These are phyloP conservation scores for Entomortierella parvispora DNA, from an alignment of 192 early-diverging fungal genomes.

Conservation along the genomic window DNA sequence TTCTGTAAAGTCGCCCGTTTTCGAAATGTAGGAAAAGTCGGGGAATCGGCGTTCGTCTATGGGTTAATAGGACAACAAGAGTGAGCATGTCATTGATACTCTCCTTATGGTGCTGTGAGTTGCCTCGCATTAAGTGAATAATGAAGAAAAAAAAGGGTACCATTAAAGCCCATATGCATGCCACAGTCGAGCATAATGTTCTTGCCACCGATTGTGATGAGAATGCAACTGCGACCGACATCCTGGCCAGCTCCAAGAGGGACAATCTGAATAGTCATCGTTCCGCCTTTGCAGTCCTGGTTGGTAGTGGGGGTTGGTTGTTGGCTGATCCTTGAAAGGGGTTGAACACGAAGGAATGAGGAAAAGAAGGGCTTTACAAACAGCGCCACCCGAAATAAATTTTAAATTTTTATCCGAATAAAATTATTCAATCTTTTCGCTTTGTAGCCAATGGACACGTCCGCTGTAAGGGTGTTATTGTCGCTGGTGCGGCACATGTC, in stretches of 20 bases:
- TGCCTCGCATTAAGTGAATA: background rate
- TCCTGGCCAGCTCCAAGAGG: conserved; percentile 87
- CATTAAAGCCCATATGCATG: conserved; percentile 96
- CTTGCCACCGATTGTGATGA: conserved; percentile 80
- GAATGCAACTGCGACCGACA: conserved; percentile 85
- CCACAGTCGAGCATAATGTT: conserved; percentile 95
- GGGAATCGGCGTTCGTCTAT: conserved; percentile 88
- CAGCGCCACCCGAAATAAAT: too few relatives aligned
- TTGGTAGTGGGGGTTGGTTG: background rate
- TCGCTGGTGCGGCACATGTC: too few relatives aligned
- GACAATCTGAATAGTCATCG: conserved; percentile 69
- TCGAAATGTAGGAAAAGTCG: conserved; percentile 94
- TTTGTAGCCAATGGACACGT: too few relatives aligned
- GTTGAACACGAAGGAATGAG: too few relatives aligned
- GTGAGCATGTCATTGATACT: too few relatives aligned
- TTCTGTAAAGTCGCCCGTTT: conserved; percentile 80
- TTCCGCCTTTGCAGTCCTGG: background rate
- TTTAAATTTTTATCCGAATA: too few relatives aligned
- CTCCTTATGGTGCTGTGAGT: too few relatives aligned
- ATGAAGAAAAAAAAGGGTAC: conserved; percentile 14
- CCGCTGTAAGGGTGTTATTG: too few relatives aligned
- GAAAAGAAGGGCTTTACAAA: too few relatives aligned
- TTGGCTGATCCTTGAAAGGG: too few relatives aligned
- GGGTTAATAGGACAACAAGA: background rate
- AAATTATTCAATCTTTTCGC: too few relatives aligned